Evolutionary conservation across 2,329 filamentous ascomycete species (phyloP).

Genomic region (Beauveria bassiana): DNA sequence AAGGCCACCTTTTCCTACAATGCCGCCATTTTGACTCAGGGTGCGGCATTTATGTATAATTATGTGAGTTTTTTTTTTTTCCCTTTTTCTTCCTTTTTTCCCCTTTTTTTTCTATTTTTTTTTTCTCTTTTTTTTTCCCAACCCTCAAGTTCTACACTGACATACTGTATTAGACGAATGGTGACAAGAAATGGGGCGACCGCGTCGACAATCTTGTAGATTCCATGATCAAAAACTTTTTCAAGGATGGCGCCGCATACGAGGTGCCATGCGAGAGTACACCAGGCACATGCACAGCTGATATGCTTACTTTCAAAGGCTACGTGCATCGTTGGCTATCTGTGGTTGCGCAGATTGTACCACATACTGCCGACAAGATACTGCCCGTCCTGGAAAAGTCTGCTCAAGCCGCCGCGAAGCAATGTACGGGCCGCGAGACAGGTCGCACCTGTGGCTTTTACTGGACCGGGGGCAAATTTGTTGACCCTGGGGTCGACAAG

Average conservation of each 20-base stretch:
- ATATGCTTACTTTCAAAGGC: slow-evolving; percentile 68
- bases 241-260: slow-evolving; percentile 50
- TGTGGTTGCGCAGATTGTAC: slow-evolving; percentile 53
- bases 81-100: too few relatives aligned
- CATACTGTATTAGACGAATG: slow-evolving; percentile 1
- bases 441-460: slow-evolving; percentile 57
- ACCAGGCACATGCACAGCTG: slow-evolving; percentile 53
- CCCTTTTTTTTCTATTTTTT: too few relatives aligned
- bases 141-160: not conserved
- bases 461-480: slow-evolving; percentile 38
- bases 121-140: slow-evolving; percentile 14
- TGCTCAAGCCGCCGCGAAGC: slow-evolving; percentile 49
- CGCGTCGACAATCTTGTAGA: slow-evolving; percentile 46
- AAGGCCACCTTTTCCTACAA: slow-evolving; percentile 61
- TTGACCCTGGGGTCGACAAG: slow-evolving; percentile 29
- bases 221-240: slow-evolving; percentile 42
- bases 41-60: slow-evolving; percentile 63
- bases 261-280: slow-evolving; percentile 59
- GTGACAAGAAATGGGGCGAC: slow-evolving; percentile 5
- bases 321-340: slow-evolving; percentile 60
- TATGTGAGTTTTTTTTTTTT: slow-evolving; percentile 30
- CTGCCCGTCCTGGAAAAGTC: slow-evolving; percentile 50
- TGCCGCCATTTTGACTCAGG: slow-evolving; percentile 53
- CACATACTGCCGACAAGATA: slow-evolving; percentile 47
- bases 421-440: slow-evolving; percentile 52